Evolutionary conservation across 306 rosid species (phyloP), one percentile per base, ranked within the genome.

Genomic region (Dryas drummondii): DNA sequence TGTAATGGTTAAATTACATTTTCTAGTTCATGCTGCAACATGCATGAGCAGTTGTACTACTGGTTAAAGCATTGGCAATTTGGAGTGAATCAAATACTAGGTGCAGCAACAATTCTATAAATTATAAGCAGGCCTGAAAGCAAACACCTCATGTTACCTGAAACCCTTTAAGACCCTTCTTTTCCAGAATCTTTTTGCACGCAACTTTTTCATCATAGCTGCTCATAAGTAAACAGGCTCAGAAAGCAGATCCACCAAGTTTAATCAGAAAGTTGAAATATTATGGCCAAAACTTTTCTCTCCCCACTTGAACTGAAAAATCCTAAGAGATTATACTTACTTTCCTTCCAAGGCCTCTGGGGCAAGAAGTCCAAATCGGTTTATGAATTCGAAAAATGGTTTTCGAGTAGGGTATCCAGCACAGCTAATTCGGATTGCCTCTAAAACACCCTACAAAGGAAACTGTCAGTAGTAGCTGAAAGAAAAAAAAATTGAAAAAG

Each of bases 331-430:
- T 54, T 40, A 62, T 82, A 80, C 97, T 87, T 85, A 96, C 99
- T 88, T 79, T 82, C 82, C 82, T 70, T 89, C 93, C 70, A 86
- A 51, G 79, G 72, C 84, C 83, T 96, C 97, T 10, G 96, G 89
- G 56, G 97, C 96, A 73, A 96, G 96, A 76, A 92, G 86, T 80
- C 91, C 87, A 76, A 96, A 92, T 66, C 99, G 87, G 66, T 96
- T 89, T 54, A 82, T 75, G 81, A 96, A 96, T 79, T 96, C 98
- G 78, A 88, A 92, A 80, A 96, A 96, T 41, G 97, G 85, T 49
- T 88, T 93, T 41, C 99, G 91, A 49, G 99, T 96, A 84, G 99
- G 99, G 81, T 92, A 96, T 82, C 99, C 99, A 68, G 99, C 99
- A 79, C 97, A 90, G 80, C 99, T 96, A 72, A 96, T 96, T 88